These are phyloP conservation scores for Kandelia obovata DNA, from an alignment of 345 rosid species.

Conservation along the genomic window DNA sequence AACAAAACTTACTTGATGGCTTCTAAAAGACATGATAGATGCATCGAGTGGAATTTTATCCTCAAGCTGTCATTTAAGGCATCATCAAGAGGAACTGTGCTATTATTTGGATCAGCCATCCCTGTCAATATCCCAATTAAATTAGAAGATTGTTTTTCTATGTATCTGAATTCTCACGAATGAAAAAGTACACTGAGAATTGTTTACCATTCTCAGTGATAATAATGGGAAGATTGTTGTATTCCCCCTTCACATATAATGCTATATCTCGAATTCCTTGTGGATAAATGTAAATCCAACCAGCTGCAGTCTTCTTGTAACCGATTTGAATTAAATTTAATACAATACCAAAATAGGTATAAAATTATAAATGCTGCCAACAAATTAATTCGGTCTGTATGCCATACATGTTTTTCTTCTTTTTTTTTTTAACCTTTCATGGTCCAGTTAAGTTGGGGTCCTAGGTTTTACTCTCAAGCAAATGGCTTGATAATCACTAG, in stretches of 20 bases:
- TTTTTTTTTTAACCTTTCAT: too few relatives aligned
- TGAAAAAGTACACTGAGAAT: not conserved
- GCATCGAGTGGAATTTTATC: constrained; percentile 12
- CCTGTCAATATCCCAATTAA: constrained; percentile 8
- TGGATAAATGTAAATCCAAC: constrained; percentile 53
- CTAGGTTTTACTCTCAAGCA: too few relatives aligned
- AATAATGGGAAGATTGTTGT: constrained; percentile 42
- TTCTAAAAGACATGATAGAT: constrained; percentile 8
- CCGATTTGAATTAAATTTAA: not conserved
- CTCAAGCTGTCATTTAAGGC: constrained; percentile 13
- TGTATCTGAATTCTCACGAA: not conserved
- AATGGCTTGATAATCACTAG: too few relatives aligned
- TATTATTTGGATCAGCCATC: constrained; percentile 15
- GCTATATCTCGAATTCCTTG: constrained; percentile 43
- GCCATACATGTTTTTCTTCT: too few relatives aligned
- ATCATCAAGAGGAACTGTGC: not conserved
- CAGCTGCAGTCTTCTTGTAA: constrained; percentile 38
- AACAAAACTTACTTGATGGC: constrained; percentile 11
- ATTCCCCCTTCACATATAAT: constrained; percentile 42
- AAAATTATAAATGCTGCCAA: too few relatives aligned
- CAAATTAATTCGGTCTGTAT: too few relatives aligned
- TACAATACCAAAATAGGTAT: too few relatives aligned
- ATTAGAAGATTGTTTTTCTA: not conserved
- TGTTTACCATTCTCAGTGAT: constrained; percentile 61
- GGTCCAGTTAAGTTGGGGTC: too few relatives aligned